Evolutionary conservation across 2,329 filamentous ascomycete species (phyloP), one percentile per base, ranked within the genome.

Genomic region (Dactylellina drechsleri): DNA sequence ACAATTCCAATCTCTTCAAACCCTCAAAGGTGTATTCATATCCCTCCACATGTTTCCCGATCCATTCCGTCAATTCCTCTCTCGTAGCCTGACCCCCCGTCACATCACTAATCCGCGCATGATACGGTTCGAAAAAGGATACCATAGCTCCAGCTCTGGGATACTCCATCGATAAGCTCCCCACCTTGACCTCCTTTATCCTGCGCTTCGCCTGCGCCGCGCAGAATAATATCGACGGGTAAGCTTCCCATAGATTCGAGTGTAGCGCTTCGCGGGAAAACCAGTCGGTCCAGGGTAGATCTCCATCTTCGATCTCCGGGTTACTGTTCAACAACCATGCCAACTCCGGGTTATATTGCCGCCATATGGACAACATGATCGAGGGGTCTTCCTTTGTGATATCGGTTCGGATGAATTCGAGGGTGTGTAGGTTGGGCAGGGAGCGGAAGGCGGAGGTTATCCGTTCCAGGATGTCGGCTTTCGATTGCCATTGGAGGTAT

Each of bases 221-320:
- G 36, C 70, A 67, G 20, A 67, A 74, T 20, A 74, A 59, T 16
- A 74, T 56, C 23, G 70, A 74, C 7, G 70, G 70, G 16, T 74
- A 74, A 6, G 70, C 70, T 15, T 73, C 68, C 68, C 68, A 73
- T 13, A 73, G 16, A 26, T 73, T 49, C 26, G 68, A 73, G 20
- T 73, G 68, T 18, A 66, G 16, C 0, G 68, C 68, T 45, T 73
- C 68, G 3, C 68, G 47, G 1, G 68, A 66, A 47, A 73, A 73
- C 68, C 68, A 73, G 41, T 73, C 68, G 1, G 68, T 73, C 68
- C 68, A 73, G 1, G 68, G 68, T 52, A 73, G 15, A 57, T 73
- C 68, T 0, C 68, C 68, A 45, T 73, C 68, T 26, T 66, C 61
- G 10, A 73, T 73, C 41, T 73, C 68, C 36, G 68, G 68, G 13